Conservation (phyloP, 2,329 filamentous ascomycete species). For the Juglanconis sp. region DNA sequence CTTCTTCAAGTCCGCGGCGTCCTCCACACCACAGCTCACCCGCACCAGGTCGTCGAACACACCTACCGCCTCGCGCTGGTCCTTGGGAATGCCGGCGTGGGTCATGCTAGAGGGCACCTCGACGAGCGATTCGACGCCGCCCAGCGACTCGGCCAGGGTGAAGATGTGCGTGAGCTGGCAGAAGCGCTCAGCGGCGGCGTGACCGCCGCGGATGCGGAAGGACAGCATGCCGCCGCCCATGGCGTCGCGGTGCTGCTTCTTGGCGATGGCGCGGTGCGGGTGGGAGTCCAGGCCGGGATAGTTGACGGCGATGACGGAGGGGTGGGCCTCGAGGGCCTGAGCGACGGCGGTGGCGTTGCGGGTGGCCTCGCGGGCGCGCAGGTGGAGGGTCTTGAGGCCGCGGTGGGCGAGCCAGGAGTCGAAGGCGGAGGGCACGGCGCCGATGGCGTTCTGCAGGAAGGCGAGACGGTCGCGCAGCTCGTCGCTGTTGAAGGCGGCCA, state of each 20-base stretch:
- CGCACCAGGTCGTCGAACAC: slow-evolving; percentile 94
- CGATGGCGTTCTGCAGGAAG: slow-evolving; percentile 97
- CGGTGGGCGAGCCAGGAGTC: slow-evolving; percentile 98
- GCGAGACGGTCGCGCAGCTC: slow-evolving; percentile 71
- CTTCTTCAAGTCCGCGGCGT: slow-evolving; percentile 74
- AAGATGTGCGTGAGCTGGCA: slow-evolving; percentile 88
- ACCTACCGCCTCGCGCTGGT: slow-evolving; percentile 85
- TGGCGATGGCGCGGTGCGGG: slow-evolving; percentile 77
- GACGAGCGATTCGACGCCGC: slow-evolving; percentile 86
- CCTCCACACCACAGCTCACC: slow-evolving; percentile 91
- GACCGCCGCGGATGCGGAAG: slow-evolving; percentile 87
- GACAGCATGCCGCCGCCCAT: slow-evolving; percentile 97
- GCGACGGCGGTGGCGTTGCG: slow-evolving; percentile 79
- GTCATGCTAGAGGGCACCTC: slow-evolving; percentile 97
- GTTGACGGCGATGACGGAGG: slow-evolving; percentile 85
- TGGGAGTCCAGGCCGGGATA: slow-evolving; percentile 91
- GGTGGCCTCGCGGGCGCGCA: slow-evolving; percentile 82
- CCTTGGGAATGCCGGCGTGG: slow-evolving; percentile 88
- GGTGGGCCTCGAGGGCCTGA: slow-evolving; percentile 70
- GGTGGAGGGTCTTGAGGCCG: slow-evolving; percentile 92
- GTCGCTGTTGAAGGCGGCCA: slow-evolving; percentile 89
- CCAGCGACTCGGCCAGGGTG: slow-evolving; percentile 83
- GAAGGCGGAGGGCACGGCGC: slow-evolving; percentile 89
- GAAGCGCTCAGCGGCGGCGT: slow-evolving; percentile 83
- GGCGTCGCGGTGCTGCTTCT: slow-evolving; percentile 88